These are phyloP conservation scores for Hypoxylon sp. DNA, from an alignment of 2,329 filamentous ascomycete genomes.

Conservation along the genomic window DNA sequence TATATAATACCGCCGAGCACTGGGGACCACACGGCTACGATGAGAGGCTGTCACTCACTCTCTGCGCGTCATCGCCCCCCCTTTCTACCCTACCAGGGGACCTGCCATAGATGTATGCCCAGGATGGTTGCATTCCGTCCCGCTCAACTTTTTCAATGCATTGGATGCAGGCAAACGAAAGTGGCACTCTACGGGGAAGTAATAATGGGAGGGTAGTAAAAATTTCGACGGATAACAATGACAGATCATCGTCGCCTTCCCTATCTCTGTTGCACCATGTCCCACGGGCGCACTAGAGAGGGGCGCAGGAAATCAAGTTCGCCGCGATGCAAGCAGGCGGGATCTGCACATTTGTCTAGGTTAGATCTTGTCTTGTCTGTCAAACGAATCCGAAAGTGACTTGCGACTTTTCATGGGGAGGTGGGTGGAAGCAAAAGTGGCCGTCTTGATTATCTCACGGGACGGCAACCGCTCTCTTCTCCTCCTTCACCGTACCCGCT, in stretches of 20 bases:
- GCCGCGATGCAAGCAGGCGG: conserved; percentile 47
- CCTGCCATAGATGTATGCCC: conserved; percentile 18
- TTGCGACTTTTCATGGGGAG: neutral
- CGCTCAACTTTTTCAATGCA: conserved; percentile 23
- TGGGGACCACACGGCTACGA: conserved; percentile 7
- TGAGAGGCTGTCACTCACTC: conserved; percentile 11
- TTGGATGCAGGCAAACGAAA: conserved; percentile 35
- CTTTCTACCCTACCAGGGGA: conserved; percentile 1
- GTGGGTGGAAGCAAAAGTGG: conserved; percentile 1
- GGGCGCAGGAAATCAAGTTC: conserved; percentile 45
- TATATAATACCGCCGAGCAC: conserved; percentile 38
- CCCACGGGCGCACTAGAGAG: conserved; percentile 31
- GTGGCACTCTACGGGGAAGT: conserved; percentile 8
- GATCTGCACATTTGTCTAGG: conserved; percentile 50
- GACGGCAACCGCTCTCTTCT: neutral
- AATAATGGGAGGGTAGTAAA: conserved; percentile 19
- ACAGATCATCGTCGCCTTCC: conserved; percentile 26
- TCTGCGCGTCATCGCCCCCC: conserved; percentile 19
- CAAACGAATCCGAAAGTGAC: conserved; percentile 25
- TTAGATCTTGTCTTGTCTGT: conserved; percentile 48
- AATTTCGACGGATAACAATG: conserved; percentile 12
- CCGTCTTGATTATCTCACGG: neutral
- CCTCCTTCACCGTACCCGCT: neutral
- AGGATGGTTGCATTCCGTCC: conserved; percentile 44
- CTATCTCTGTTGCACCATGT: conserved; percentile 38